A percentile compares a stretch with the other conserved stretches of the same genome.
These are phyloP conservation scores for Trifolium subterraneum DNA, from an alignment of 306 rosid genomes.

Conservation along the genomic window DNA sequence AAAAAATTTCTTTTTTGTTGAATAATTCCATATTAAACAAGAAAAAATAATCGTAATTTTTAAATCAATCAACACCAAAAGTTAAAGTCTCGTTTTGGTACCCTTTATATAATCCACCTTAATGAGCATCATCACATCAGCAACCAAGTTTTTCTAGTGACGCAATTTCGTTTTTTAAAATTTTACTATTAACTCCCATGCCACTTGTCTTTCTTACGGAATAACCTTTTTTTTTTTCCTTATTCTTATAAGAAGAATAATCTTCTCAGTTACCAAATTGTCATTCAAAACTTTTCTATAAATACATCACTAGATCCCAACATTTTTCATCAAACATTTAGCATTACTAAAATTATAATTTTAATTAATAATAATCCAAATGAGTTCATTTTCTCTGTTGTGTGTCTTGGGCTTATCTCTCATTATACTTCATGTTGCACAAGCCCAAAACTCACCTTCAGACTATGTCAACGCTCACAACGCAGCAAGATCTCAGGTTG, in stretches of 20 bases:
- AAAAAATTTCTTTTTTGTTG: too few relatives aligned
- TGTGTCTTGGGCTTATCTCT: slow-evolving; percentile 15
- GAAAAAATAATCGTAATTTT: too few relatives aligned
- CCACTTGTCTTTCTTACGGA: not conserved
- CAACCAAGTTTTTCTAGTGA: not conserved
- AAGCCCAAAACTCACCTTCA: slow-evolving; percentile 39
- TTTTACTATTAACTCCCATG: not conserved
- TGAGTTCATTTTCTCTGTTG: slow-evolving; percentile 1
- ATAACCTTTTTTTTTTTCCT: not conserved
- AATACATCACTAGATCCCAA: not conserved
- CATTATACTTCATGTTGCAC: not conserved
- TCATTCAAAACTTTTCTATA: not conserved
- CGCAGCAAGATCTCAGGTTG: slow-evolving; percentile 38
- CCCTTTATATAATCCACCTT: not conserved
- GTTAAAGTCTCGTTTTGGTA: too few relatives aligned
- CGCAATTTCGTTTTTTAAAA: not conserved
- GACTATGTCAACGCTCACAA: slow-evolving; percentile 52
- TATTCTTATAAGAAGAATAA: not conserved
- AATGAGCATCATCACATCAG: not conserved
- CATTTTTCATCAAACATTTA: slow-evolving; percentile 19
- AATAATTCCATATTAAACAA: too few relatives aligned
- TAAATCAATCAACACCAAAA: too few relatives aligned
- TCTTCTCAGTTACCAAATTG: not conserved
- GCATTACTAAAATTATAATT: not conserved
- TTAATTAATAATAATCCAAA: not conserved